These are phyloP conservation scores for Russula griseocarnosa DNA, from an alignment of 768 basidiomycete species.

Conservation along the genomic window DNA sequence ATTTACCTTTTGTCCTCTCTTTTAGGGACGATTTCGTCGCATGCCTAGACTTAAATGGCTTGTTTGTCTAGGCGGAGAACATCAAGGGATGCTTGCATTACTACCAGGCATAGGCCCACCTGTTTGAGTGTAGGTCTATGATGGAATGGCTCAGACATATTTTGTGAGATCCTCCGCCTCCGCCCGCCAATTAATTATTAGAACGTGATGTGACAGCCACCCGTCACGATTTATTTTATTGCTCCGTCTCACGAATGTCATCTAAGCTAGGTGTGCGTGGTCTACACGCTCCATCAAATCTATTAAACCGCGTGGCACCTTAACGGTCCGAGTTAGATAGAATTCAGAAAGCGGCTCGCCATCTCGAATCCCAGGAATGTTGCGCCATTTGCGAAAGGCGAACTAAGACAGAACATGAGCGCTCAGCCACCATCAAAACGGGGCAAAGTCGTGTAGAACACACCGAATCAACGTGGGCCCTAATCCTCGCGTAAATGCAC, in stretches of 20 bases:
- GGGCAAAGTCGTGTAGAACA: slow-evolving; percentile 31
- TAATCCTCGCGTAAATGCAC: slow-evolving; percentile 89
- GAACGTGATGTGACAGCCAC: slow-evolving; percentile 17
- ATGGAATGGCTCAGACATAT: slow-evolving; percentile 49
- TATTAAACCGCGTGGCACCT: neutral
- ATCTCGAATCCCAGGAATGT: slow-evolving; percentile 97
- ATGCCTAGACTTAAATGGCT: slow-evolving; percentile 88
- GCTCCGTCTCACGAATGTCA: neutral
- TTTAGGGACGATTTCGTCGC: slow-evolving; percentile 80
- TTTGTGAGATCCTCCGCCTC: neutral
- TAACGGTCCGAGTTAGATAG: slow-evolving; percentile 15
- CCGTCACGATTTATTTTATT: neutral
- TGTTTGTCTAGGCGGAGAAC: slow-evolving; percentile 62
- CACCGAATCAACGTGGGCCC: slow-evolving; percentile 88
- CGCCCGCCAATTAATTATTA: neutral
- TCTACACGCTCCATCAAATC: slow-evolving; percentile 8
- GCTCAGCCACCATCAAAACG: slow-evolving; percentile 13
- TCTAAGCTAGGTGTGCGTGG: neutral
- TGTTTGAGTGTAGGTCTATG: slow-evolving; percentile 86
- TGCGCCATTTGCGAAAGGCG: slow-evolving; percentile 94
- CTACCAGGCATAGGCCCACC: slow-evolving; percentile 36
- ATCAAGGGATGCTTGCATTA: slow-evolving; percentile 12
- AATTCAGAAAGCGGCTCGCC: slow-evolving; percentile 67
- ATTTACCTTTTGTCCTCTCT: slow-evolving; percentile 75
- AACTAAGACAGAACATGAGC: slow-evolving; percentile 43